A percentile compares a stretch with the other conserved stretches of the same genome.
Evolutionary conservation across 352 stramenopile species (phyloP).

Genomic region (Pythium monospermum): DNA sequence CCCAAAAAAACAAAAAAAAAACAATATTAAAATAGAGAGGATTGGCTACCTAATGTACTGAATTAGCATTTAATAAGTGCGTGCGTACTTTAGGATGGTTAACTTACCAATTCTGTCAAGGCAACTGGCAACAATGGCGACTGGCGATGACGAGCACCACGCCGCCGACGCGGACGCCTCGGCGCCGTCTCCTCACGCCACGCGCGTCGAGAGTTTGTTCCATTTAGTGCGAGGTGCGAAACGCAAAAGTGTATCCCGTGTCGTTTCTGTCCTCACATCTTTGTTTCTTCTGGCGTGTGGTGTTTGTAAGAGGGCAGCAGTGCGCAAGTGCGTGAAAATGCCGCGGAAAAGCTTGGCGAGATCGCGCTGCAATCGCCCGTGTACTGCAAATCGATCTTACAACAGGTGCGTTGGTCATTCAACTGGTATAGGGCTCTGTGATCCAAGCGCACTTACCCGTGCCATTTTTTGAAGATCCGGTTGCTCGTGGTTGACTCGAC

Average conservation of each 20-base stretch:
- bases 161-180: not conserved
- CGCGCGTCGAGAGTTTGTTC: conserved; percentile 73
- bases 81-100: conserved; percentile 9
- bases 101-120: not conserved
- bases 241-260: too few species aligned
- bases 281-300: too few species aligned
- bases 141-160: not conserved
- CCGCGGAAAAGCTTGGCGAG: conserved; percentile 65
- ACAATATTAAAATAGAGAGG: too few species aligned
- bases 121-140: not conserved
- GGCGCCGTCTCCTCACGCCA: conserved; percentile 33
- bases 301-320: conserved; percentile 80
- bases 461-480: conserved; percentile 34
- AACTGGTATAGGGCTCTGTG: too few species aligned
- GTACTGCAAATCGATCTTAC: conserved; percentile 48
- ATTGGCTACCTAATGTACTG: conserved; percentile 4
- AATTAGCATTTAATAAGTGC: conserved; percentile 1
- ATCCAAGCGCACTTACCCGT: too few species aligned
- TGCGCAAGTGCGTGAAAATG: conserved; percentile 59
- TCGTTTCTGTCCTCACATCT: too few species aligned
- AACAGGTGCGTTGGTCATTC: too few species aligned
- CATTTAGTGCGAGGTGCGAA: conserved; percentile 61
- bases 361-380: conserved; percentile 40
- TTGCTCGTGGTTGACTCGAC: conserved; percentile 39
- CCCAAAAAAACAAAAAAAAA: too few species aligned